Conservation (phyloP, 139 green algal genomes). For the Chlamydomonas applanata region DNA sequence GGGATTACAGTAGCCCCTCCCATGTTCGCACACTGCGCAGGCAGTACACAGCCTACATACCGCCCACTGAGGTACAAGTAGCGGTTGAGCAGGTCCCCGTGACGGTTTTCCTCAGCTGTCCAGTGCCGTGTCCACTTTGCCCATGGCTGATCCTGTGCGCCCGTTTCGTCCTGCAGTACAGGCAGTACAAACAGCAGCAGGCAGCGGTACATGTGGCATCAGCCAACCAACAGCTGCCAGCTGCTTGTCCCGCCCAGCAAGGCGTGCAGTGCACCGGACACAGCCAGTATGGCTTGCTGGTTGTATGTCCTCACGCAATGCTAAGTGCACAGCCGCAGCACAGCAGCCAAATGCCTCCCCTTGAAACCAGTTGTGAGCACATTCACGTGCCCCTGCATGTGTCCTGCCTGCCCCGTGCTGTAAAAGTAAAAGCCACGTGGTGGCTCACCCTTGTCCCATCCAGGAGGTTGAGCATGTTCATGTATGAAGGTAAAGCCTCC, state of each 20-base stretch:
- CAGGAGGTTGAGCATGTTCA: constrained; percentile 99
- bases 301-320: too few species aligned
- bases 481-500: constrained; percentile 98
- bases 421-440: neutral
- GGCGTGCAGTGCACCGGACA: neutral
- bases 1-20: neutral
- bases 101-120: constrained; percentile 80
- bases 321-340: too few species aligned
- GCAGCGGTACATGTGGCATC: neutral
- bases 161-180: constrained; percentile 58
- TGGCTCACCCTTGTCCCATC: constrained; percentile 61
- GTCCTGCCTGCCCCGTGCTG: neutral
- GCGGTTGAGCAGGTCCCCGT: constrained; percentile 82
- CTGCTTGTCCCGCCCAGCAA: too few species aligned
- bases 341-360: too few species aligned
- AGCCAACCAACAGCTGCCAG: too few species aligned
- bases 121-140: constrained; percentile 68
- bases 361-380: too few species aligned
- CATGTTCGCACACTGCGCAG: neutral
- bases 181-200: neutral
- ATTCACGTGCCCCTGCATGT: too few species aligned
- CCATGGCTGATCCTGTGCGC: constrained; percentile 77
- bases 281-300: too few species aligned
- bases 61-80: constrained; percentile 74
- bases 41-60: constrained; percentile 30